Evolutionary conservation across 352 stramenopile genomes (phyloP), one percentile per base, ranked within the genome.

Genomic region (Phytophthora niederhauseri): DNA sequence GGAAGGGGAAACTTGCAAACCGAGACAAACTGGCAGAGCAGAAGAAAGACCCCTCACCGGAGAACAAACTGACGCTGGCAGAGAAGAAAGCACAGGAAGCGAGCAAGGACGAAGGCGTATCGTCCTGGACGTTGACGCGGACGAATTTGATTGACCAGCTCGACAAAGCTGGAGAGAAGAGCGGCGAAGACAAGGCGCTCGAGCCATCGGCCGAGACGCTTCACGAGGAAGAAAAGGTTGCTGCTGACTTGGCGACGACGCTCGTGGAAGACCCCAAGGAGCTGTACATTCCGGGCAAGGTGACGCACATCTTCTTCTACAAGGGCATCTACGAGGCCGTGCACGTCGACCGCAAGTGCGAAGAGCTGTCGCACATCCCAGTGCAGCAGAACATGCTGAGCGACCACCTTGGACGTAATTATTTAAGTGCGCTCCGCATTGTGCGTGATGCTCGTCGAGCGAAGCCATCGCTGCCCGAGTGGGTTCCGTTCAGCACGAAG

Each of bases 381-480:
- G 82, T 96, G 8, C 88, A 88, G 41, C 85, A 93, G 66, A 96
- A 94, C 68, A 96, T 96, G 89, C 72, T 96, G 9, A 92, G 75
- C 54, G 89, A 96, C 51, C 89, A 96, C 61, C 60, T 94, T 34
- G 89, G 89, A 0, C 82, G 83, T 30, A 95, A 84, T 48, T 96
- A 96, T 78, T 66, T 95, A 61, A 92, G 55, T 26, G 89, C 89
- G 19, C 57, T 96, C 26, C 85, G 87, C n/a, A 81, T 94, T 49
- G 85, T 94, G 11, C 87, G 89, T 4, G 89, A 96, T 52, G 64
- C 81, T 15, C 80, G 89, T 6, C 80, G 80, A 50, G 85, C 85
- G 51, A 80, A 78, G 17, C 81, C 84, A 11, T 48, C 19, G 7
- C 67, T 94, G 0, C 87, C 87, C 0, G 78, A 89, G 56, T 96